A percentile compares a stretch with the other conserved stretches of the same genome.
These are phyloP conservation scores for Russula griseocarnosa DNA, from an alignment of 768 basidiomycete genomes.

Conservation along the genomic window DNA sequence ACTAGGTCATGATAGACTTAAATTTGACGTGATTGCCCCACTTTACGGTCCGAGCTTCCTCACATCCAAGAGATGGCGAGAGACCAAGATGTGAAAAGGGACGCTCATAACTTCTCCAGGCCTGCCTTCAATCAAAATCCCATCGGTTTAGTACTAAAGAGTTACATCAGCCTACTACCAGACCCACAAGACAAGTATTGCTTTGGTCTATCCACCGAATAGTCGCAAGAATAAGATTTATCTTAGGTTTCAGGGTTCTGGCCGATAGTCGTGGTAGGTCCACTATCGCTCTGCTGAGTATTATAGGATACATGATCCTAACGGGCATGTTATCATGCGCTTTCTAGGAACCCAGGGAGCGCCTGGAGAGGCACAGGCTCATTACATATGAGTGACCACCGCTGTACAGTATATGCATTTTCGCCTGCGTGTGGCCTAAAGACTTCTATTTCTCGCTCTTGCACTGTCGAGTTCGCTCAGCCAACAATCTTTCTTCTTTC, in stretches of 20 bases:
- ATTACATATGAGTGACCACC: too few relatives aligned
- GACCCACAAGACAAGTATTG: not conserved
- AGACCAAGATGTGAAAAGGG: not conserved
- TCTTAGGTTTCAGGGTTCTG: not conserved
- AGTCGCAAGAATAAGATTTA: not conserved
- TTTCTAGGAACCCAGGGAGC: not conserved
- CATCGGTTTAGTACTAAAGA: not conserved
- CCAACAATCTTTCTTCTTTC: not conserved
- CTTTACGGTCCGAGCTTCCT: too few relatives aligned
- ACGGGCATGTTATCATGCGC: not conserved
- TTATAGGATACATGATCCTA: not conserved
- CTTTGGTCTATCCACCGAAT: not conserved
- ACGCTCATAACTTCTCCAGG: slow-evolving; percentile 2
- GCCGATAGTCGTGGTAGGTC: not conserved
- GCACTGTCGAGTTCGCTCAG: not conserved
- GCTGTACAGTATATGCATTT: not conserved
- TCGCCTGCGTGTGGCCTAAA: too few relatives aligned
- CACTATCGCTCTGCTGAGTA: not conserved
- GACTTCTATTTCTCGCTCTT: not conserved
- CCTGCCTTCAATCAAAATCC: not conserved
- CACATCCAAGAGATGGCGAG: not conserved
- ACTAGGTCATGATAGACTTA: not conserved
- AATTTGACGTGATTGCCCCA: not conserved
- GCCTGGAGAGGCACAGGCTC: too few relatives aligned
- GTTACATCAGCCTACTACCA: not conserved